These are phyloP conservation scores for Triticum turgidum DNA, from an alignment of 176 grass and related monocot genomes.

Conservation along the genomic window DNA sequence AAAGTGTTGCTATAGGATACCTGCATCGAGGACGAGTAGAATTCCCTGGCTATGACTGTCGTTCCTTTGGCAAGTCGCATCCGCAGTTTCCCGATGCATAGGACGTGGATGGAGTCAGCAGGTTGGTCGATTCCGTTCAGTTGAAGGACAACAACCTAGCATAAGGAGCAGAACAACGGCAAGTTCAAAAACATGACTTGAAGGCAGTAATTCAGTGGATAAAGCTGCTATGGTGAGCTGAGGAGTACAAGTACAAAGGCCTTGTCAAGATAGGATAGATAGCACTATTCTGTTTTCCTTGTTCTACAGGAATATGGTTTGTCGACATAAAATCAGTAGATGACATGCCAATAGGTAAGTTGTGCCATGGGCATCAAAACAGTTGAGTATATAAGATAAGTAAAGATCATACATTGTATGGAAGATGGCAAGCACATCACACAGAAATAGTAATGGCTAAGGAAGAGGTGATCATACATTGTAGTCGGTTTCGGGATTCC, in stretches of 20 bases:
- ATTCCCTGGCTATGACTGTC: slow-evolving; percentile 48
- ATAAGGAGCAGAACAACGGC: background rate
- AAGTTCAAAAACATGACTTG: slow-evolving; percentile 5
- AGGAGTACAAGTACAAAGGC: too few relatives aligned
- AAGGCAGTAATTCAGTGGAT: background rate
- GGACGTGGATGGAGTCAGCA: slow-evolving; percentile 49
- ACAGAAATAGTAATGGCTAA: slow-evolving; percentile 10
- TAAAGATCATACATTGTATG: background rate
- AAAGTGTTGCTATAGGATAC: slow-evolving; percentile 10
- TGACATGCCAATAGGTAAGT: background rate
- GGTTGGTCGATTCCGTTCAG: slow-evolving; percentile 58
- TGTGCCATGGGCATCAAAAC: background rate
- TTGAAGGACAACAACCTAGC: slow-evolving; percentile 62
- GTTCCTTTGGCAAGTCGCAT: slow-evolving; percentile 68
- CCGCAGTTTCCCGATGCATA: slow-evolving; percentile 63
- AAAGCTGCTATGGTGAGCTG: too few relatives aligned
- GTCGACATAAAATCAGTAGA: background rate
- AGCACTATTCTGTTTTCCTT: background rate
- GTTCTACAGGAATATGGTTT: background rate
- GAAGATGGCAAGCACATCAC: too few relatives aligned
- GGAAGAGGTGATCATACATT: slow-evolving; percentile 52
- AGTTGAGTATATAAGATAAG: background rate
- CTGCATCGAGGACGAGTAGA: slow-evolving; percentile 74
- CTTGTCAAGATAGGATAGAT: background rate
- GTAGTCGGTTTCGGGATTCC: slow-evolving; percentile 69